Base-by-base conservation (phyloP, 139 green algal species). In the Micractinium sp. region DNA sequence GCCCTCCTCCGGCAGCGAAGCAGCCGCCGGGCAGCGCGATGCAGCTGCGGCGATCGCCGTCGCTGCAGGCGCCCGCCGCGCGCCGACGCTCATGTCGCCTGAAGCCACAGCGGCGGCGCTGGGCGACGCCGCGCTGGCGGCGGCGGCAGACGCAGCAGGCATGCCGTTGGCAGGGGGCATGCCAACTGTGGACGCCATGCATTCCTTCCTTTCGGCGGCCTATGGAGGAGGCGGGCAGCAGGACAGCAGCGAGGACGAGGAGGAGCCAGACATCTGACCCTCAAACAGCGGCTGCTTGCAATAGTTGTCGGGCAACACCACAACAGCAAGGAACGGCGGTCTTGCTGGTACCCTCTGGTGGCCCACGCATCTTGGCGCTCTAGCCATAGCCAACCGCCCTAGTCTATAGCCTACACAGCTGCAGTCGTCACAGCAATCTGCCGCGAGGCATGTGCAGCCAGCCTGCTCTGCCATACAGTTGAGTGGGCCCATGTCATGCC, bases 81-180 rank as follows among this genome's bases (percentile, higher is more conserved):
- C 61, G 29, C 36, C 36, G 29, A 3, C 38, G 38, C 66, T 80
- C 38, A 29, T 79, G 67, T 81, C 83, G 3, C 83, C 63, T n/a
- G 83, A 87, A 22, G 83, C 83, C 33, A 79, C 83, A 0, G 83
- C 83, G 12, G 67, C 71, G 25, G 83, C 83, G 16, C 83, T 87
- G 36, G 83, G 83, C 0, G 83, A 87, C 18, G 83, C 83, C 0
- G 83, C 83, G 16, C 83, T 87, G 66, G 83, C 83, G 41, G 83
- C 83, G 67, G 83, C 83, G 27, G 83, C 83, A 2, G 83, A 87
- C 29, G 83, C 66, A 0, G 83, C 83, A 16, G 67, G 83, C 66
- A 79, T 87, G 83, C 83, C 33, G 66, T 18, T 87, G 83, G 67
- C 3, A 1, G 39, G 83, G 18, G 63, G 33, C 14, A 29, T 77